These are phyloP conservation scores for Seminavis robusta DNA, from an alignment of 108 stramenopile species.

Conservation along the genomic window DNA sequence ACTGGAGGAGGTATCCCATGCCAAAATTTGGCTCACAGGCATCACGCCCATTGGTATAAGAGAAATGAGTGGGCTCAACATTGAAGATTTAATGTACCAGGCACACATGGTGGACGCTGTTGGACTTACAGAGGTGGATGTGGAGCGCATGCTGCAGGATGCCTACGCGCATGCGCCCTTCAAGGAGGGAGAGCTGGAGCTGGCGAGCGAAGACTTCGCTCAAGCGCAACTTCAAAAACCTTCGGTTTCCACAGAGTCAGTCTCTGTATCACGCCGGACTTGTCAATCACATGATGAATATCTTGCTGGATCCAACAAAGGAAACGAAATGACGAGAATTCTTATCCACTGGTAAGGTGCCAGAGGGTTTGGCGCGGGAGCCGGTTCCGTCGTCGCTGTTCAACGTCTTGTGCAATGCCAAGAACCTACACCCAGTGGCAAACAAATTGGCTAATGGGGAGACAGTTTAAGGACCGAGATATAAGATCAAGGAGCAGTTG, in stretches of 20 bases:
- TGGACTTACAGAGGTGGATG: neutral
- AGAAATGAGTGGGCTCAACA: conserved; percentile 1
- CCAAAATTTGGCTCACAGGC: conserved; percentile 5
- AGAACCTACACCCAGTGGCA: neutral
- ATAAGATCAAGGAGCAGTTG: neutral
- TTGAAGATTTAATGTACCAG: no score
- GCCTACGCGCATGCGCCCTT: neutral
- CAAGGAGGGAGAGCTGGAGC: neutral
- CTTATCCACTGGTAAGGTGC: neutral
- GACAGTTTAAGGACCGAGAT: neutral
- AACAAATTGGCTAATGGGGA: neutral
- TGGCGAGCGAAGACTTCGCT: no score
- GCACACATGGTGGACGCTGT: neutral
- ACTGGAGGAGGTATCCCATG: neutral
- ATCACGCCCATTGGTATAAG: neutral
- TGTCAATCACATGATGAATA: no score
- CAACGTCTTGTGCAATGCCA: conserved; percentile 6
- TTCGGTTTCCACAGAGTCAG: conserved; percentile 4
- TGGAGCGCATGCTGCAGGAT: neutral
- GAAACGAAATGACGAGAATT: no score
- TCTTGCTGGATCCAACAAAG: no score
- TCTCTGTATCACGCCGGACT: no score
- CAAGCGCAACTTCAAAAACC: neutral
- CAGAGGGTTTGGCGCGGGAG: neutral
- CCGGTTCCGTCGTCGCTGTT: neutral